Conservation (phyloP, 2,329 filamentous ascomycete genomes). For the Pseudocercospora ulei region DNA sequence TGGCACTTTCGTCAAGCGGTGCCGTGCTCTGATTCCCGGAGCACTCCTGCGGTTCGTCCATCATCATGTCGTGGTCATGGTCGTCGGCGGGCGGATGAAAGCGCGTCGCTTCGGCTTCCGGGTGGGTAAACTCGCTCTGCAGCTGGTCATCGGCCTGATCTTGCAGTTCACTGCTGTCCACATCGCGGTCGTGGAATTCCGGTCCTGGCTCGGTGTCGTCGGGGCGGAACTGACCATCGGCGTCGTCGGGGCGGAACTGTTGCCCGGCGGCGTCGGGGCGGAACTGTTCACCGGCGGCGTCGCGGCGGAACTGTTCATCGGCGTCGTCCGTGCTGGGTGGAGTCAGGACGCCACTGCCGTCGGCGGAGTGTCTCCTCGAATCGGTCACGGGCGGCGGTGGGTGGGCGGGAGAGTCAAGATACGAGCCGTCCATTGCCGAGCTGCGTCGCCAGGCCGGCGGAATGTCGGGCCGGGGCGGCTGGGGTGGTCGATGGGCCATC, state of each 20-base stretch:
- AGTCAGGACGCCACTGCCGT: slow-evolving; percentile 31
- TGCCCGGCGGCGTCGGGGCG: slow-evolving; percentile 4
- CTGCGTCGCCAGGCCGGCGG: slow-evolving; percentile 39
- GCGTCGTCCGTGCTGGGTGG: slow-evolving; percentile 31
- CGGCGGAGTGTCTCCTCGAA: slow-evolving; percentile 18
- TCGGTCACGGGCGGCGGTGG: slow-evolving; percentile 11
- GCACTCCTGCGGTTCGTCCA: slow-evolving; percentile 13
- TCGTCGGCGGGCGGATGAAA: slow-evolving; percentile 18
- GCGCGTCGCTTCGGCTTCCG: slow-evolving; percentile 27
- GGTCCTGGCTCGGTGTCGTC: background rate
- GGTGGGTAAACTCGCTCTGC: slow-evolving; percentile 24
- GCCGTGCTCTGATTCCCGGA: slow-evolving; percentile 14
- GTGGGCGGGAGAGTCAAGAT: slow-evolving; percentile 35
- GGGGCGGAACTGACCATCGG: slow-evolving; percentile 1
- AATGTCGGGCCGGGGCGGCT: slow-evolving; percentile 36
- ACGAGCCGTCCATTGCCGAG: slow-evolving; percentile 34
- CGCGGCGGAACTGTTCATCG: slow-evolving; percentile 11
- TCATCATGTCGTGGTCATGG: slow-evolving; percentile 14
- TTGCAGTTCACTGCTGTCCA: slow-evolving; percentile 14
- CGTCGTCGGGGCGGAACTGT: too few species aligned
- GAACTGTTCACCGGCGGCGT: background rate
- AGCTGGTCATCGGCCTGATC: slow-evolving; percentile 15
- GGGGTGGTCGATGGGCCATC: slow-evolving; percentile 31
- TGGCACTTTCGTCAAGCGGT: slow-evolving; percentile 16
- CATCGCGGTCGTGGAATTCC: slow-evolving; percentile 9